Conservation (phyloP, 116 monocot genomes). For the Trichopus zeylanicus region DNA sequence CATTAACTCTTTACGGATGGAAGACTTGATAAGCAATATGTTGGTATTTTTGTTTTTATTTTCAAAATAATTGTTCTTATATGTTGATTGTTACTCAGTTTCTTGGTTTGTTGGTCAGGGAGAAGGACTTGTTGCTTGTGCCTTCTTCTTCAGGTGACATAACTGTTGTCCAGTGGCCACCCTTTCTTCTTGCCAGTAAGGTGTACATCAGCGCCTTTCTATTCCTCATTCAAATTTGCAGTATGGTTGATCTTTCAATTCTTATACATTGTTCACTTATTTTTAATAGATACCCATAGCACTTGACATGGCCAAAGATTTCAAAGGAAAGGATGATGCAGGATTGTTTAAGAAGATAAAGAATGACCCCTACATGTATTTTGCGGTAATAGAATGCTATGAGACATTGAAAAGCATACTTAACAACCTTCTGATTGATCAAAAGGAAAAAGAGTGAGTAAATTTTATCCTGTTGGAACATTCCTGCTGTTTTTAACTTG, state of each 20-base stretch:
- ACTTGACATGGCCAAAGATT: slow-evolving; percentile 94
- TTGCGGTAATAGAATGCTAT: slow-evolving; percentile 86
- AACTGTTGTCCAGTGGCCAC: slow-evolving; percentile 95
- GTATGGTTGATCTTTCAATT: neutral
- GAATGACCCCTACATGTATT: slow-evolving; percentile 72
- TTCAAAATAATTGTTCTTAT: neutral
- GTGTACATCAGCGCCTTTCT: slow-evolving; percentile 17
- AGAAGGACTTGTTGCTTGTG: slow-evolving; percentile 76
- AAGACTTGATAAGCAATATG: slow-evolving; percentile 88
- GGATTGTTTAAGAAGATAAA: slow-evolving; percentile 74
- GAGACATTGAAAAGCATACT: slow-evolving; percentile 68
- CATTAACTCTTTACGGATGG: slow-evolving; percentile 62
- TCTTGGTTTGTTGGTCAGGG: slow-evolving; percentile 27
- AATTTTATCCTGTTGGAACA: neutral
- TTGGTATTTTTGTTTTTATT: slow-evolving; percentile 13
- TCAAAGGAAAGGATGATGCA: slow-evolving; percentile 67
- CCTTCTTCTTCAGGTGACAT: slow-evolving; percentile 72
- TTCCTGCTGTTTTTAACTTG: neutral
- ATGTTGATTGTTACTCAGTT: neutral
- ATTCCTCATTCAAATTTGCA: neutral
- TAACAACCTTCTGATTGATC: slow-evolving; percentile 44
- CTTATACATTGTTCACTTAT: neutral
- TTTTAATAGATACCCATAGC: slow-evolving; percentile 84
- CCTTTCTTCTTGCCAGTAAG: slow-evolving; percentile 98
- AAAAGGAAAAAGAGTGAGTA: slow-evolving; percentile 58